A percentile compares a stretch with the other conserved stretches of the same genome.
Conservation (phyloP, 441 rosid genomes). For the Viola pubescens region DNA sequence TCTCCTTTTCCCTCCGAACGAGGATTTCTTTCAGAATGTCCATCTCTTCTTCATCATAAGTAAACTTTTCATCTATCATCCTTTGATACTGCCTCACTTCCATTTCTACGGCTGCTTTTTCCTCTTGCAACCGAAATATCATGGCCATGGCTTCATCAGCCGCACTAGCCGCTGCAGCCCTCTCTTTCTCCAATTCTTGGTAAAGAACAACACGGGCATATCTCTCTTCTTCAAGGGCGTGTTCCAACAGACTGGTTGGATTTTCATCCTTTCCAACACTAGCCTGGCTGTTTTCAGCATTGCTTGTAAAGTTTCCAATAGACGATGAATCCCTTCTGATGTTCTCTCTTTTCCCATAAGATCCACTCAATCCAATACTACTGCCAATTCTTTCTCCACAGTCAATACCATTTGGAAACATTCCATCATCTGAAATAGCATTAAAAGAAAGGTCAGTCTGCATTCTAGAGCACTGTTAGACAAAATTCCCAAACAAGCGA, state of each 20-base stretch:
- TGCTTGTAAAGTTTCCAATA: slow-evolving; percentile 16
- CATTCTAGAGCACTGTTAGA: slow-evolving; percentile 4
- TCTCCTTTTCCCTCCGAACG: slow-evolving; percentile 71
- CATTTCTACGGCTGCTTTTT: slow-evolving; percentile 51
- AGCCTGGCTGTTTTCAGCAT: slow-evolving; percentile 13
- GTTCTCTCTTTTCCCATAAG: slow-evolving; percentile 19
- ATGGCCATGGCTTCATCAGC: slow-evolving; percentile 78
- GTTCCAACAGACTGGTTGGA: slow-evolving; percentile 36
- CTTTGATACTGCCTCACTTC: slow-evolving; percentile 72
- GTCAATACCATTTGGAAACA: slow-evolving; percentile 22
- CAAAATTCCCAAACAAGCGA: not conserved
- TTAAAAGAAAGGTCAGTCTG: slow-evolving; percentile 6
- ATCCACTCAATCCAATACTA: slow-evolving; percentile 23
- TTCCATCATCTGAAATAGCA: slow-evolving; percentile 23
- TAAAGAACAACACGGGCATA: slow-evolving; percentile 33
- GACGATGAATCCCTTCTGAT: slow-evolving; percentile 15
- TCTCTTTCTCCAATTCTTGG: slow-evolving; percentile 74
- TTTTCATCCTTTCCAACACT: slow-evolving; percentile 22
- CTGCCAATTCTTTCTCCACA: slow-evolving; percentile 18
- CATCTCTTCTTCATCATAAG: slow-evolving; percentile 77
- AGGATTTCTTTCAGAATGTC: slow-evolving; percentile 70
- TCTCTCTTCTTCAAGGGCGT: slow-evolving; percentile 38
- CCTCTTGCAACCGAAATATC: slow-evolving; percentile 65
- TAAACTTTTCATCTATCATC: slow-evolving; percentile 66
- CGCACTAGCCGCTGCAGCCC: slow-evolving; percentile 76